Evolutionary conservation across 176 grass and related monocot genomes (phyloP).

Genomic region (Zizania latifolia): DNA sequence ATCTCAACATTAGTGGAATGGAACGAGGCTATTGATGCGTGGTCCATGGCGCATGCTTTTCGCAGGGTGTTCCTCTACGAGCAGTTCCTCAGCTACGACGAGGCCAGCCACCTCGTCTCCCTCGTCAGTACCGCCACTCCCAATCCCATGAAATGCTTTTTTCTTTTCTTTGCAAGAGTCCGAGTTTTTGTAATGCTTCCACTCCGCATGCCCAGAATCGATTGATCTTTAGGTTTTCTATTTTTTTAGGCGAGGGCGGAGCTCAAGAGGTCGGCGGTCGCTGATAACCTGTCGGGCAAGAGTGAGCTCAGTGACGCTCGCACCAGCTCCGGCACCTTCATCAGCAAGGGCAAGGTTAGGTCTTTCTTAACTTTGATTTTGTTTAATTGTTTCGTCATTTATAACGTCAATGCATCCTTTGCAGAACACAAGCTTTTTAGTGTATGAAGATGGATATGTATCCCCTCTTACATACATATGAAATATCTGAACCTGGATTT

Average conservation of each 20-base stretch:
- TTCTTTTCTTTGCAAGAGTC: neutral
- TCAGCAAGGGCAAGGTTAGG: constrained; percentile 67
- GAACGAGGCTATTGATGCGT: neutral
- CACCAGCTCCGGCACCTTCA: constrained; percentile 78
- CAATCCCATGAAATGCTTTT: neutral
- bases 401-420: neutral
- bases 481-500: neutral
- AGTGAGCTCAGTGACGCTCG: constrained; percentile 67
- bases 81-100: constrained; percentile 73
- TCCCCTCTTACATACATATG: neutral
- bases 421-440: neutral
- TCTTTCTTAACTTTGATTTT: neutral
- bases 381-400: neutral
- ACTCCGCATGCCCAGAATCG: neutral
- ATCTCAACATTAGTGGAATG: constrained; percentile 10
- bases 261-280: constrained; percentile 77
- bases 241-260: constrained; percentile 68
- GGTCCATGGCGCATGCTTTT: neutral
- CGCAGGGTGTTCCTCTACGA: constrained; percentile 72
- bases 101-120: constrained; percentile 82
- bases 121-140: constrained; percentile 47
- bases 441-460: neutral
- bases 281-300: constrained; percentile 73
- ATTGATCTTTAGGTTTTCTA: neutral
- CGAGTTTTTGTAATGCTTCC: neutral